A percentile compares a stretch with the other conserved stretches of the same genome.
Conservation (phyloP, 257 asterid genomes). For the Agastache rugosa region DNA sequence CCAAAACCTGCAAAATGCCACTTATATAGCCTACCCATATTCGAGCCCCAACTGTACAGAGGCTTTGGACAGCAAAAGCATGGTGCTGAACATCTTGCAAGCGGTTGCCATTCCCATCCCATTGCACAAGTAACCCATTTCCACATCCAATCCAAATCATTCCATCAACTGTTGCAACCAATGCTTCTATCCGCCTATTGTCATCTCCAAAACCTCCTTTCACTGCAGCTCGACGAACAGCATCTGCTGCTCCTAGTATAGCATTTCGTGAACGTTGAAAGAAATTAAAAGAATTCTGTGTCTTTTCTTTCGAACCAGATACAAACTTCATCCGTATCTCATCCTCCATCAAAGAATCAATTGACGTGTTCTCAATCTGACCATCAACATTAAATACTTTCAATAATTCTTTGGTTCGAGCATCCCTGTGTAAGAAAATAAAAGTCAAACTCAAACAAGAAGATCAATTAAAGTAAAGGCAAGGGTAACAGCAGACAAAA, state of each 20-base stretch:
- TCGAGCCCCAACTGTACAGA: constrained; percentile 73
- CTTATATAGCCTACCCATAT: constrained; percentile 90
- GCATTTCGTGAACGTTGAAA: constrained; percentile 98
- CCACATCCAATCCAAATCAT: constrained; percentile 93
- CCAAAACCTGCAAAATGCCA: constrained; percentile 87
- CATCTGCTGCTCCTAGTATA: constrained; percentile 98
- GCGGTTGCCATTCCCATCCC: constrained; percentile 93
- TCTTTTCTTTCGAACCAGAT: constrained; percentile 69
- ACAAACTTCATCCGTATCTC: constrained; percentile 62
- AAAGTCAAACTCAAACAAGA: constrained; percentile 29
- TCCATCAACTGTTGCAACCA: constrained; percentile 70
- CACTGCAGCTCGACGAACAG: constrained; percentile 89
- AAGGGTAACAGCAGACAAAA: constrained; percentile 27
- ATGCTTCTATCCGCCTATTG: constrained; percentile 81
- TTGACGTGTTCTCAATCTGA: constrained; percentile 76
- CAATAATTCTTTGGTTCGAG: constrained; percentile 80
- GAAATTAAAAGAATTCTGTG: constrained; percentile 70
- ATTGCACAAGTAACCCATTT: constrained; percentile 84
- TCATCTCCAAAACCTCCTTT: constrained; percentile 90
- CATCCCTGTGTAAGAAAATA: constrained; percentile 69
- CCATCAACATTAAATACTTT: constrained; percentile 87
- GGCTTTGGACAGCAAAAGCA: constrained; percentile 70
- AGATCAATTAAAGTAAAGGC: constrained; percentile 17
- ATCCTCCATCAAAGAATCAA: constrained; percentile 71
- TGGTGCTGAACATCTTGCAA: constrained; percentile 75